Base-by-base conservation (phyloP, 805 yeast species). In the Hanseniaspora occidentalis region DNA sequence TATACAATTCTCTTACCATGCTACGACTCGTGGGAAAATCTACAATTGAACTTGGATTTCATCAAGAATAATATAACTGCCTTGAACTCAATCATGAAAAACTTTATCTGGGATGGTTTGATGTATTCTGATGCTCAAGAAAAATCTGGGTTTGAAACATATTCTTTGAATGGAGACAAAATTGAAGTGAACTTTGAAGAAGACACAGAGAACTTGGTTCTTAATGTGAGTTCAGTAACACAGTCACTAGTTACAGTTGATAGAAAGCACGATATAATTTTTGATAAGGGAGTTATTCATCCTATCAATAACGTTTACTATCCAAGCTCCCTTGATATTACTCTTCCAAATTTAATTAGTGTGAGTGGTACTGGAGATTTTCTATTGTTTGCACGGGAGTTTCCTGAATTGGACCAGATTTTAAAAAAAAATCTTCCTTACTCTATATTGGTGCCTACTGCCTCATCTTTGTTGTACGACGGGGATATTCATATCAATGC, bases 251-350 rank as follows among this genome's bases (percentile, higher is more conserved):
- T 58, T 6, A 33, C 45, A 6, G 35, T 63, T 4, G 31, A 47
- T 29, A 45, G 67, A 39, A 68, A 72, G 43, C 59, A 73, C 1
- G 96, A 88, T 53, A 70, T 84, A 6, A 53, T 88, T 11, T 88
- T 83, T 54, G 76, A 73, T 46, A 80, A 82, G 54, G 97, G 97
- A 1, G 95, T 88, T 0, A 73, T 82, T 1, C 95, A 84, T 54
- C 76, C 88, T 1, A 62, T 82, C 10, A 62, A 69, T 27, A 57
- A 67, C 4, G 64, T 83, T 1, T 47, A 73, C 3, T 60, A 83
- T 13, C 95, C 96, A 0, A 55, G 61, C 0, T 57, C 62, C 19
- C 56, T 88, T 23, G 55, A 65, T 6, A 70, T 88, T 2, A 51
- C 77, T 0, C 56, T 79, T 9, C 36, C 44, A 3, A 79, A 84